Evolutionary conservation across 2,329 filamentous ascomycete genomes (phyloP), one percentile per base, ranked within the genome.

Genomic region (Neofusicoccum kwambonambiense): DNA sequence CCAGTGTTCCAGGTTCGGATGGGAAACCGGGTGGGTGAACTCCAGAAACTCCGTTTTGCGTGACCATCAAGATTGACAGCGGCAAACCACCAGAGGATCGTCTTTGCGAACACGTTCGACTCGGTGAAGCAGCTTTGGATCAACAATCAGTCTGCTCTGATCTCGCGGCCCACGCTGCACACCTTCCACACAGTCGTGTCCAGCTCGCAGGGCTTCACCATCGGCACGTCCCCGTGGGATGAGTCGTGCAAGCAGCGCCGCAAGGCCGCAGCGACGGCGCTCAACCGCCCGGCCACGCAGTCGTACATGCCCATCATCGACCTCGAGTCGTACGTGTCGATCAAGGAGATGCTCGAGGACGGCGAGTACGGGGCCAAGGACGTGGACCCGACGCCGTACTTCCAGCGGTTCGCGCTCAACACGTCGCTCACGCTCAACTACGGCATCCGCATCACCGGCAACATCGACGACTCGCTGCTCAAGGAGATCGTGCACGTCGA

Each of bases 241-340:
- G 90, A 92, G 58, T 91, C 88, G 2, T 92, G 90, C 78, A 94
- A 93, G 76, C 81, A 83, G 27, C 85, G 90, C 9, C 86, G 91
- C 67, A 93, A 92, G 79, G 90, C 90, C 0, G 91, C 90, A 1
- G 90, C 89, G 3, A 92, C 90, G 0, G 90, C 91, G 0, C 82
- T 94, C 22, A 93, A 93, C 74, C 84, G 89, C 0, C 90, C 90
- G 0, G 88, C 90, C 0, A 86, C 91, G 1, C 89, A 92, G 71
- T 88, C 87, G 0, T 94, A 94, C 74, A 90, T 93, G 86, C 90
- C 91, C 0, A 91, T 93, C 69, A 87, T 94, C 58, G 91, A 94
- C 69, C 86, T 93, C 31, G 91, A 94, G 74, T 87, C 88, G 34
- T 88, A 83, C 13, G 84, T 86, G 13, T 90, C 88, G 64, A 89